Base-by-base conservation (phyloP, 441 rosid genomes). In the Croton laevigatus region DNA sequence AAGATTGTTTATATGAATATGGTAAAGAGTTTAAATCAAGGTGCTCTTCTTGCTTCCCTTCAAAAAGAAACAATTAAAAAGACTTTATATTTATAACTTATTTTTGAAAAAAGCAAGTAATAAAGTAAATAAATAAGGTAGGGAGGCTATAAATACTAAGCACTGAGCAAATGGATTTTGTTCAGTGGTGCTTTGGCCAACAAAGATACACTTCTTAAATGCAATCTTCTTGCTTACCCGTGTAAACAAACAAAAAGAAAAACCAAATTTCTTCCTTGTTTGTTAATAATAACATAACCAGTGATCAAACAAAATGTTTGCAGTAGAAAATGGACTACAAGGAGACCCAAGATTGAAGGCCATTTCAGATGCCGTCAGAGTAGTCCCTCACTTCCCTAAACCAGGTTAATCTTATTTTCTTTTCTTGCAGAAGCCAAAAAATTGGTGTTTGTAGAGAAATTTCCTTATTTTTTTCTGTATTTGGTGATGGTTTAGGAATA, bases 371-470 rank as follows among this genome's bases (percentile, higher is more conserved):
- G 88, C 98, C 80, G 90, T 92, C 46, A 77, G 96, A 77, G 98
- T 92, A 60, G 85, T 92, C 62, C 98, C 98, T 62, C 85, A 92
- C 89, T 90, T 92, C 79, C 98, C 98, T 22, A 90, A 88, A 70
- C 88, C 82, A 76, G 98, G 98, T 92, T 7, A 0, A n/a, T 23
- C 19, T 40, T 38, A 3, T 48, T 19, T 17, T 27, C 9, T 27
- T 16, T 27, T 19, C 49, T 48, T 2, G 36, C 60, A 65, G 13
- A 57, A 12, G 55, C 55, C 17, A 51, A 13, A 6, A 6, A 40
- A 9, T 38, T 4, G 2, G 44, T 66, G 4, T 48, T 22, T 37
- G 22, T n/a, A 55, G 5, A 13, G 63, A 36, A 51, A n/a, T 6
- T 22, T 52, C n/a, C 11, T 0, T 52, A 6, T 17, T 0, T 0